These are phyloP conservation scores for Glycine tomentella DNA, from an alignment of 306 rosid genomes.

Conservation along the genomic window DNA sequence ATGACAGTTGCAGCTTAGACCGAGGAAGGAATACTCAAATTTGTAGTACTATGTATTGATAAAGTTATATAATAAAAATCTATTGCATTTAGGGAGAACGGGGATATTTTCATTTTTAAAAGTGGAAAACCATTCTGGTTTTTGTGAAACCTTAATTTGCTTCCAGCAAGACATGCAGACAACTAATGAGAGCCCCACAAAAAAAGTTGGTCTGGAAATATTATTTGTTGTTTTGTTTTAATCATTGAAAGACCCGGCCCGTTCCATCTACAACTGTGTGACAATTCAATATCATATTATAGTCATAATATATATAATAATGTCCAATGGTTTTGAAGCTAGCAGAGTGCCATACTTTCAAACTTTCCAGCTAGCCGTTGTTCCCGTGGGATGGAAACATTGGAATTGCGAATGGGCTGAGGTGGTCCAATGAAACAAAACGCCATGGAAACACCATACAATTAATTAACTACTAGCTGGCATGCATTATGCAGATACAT, in stretches of 20 bases:
- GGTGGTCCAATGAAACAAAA: conserved; percentile 1
- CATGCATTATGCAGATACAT: neutral
- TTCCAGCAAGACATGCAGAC: neutral
- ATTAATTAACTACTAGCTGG: neutral
- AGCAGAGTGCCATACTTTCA: neutral
- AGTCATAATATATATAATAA: neutral
- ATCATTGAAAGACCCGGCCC: neutral
- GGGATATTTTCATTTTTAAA: neutral
- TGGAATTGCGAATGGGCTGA: neutral
- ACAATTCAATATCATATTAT: neutral
- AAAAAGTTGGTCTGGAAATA: neutral
- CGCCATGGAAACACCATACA: neutral
- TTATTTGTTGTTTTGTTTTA: neutral
- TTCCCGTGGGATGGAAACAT: neutral
- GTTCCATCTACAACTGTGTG: neutral
- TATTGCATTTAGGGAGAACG: neutral
- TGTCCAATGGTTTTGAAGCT: neutral
- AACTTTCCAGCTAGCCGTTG: conserved; percentile 23
- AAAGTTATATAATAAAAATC: neutral
- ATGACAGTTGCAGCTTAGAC: neutral
- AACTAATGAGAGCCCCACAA: conserved; percentile 4
- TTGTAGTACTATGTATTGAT: neutral
- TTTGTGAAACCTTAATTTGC: neutral
- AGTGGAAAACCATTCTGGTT: neutral
- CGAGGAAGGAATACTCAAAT: neutral